Evolutionary conservation across 148 eudicot species (phyloP), one percentile per base, ranked within the genome.

Genomic region (Tetragonia tetragonoides): DNA sequence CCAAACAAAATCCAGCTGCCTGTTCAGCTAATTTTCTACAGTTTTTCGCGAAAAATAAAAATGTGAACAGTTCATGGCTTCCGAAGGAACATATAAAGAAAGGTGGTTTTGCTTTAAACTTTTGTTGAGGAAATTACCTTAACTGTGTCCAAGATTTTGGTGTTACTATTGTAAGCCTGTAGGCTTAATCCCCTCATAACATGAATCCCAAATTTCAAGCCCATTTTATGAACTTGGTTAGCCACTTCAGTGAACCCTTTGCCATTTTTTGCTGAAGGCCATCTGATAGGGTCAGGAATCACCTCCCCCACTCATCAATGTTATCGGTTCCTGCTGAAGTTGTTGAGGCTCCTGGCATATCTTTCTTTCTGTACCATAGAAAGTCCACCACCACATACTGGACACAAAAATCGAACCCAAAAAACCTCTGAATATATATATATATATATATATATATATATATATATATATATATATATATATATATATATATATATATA

Each of bases 351-450:
- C 71, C 71, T 40, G 71, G 71, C 47, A 68, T 39, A 7, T 68
- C 71, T n/a, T 68, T 68, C 28, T 28, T 68, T 41, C 71, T 68
- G 15, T 68, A 42, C 71, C 71, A 68, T n/a, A 68, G 71, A 28
- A 68, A 68, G 41, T 68, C 71, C 28, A 68, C 71, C 71, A 68
- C 71, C 51, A 68, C 71, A 68, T 68, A 68, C 71, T 68, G 51
- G 51, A 20, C 11, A 39, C 10, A 41, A 18, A 41, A 68, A 68
- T 7, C 2, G 20, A 40, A 68, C 3, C 38, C 38, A 14, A 65
- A 34, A 28, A 28, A 28, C 1, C 34, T 28, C 34, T 28, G 34
- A 28, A 28, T 28, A 28, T 28, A n/a, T n/a, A n/a, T n/a, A n/a
- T n/a, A n/a, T n/a, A n/a, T n/a, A n/a, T n/a, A n/a, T n/a, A n/a